Percentiles rank a stretch among this genome's conserved stretches.
Conservation (phyloP, 2,329 filamentous ascomycete genomes). For the Rhytidhysteron rufulum region DNA sequence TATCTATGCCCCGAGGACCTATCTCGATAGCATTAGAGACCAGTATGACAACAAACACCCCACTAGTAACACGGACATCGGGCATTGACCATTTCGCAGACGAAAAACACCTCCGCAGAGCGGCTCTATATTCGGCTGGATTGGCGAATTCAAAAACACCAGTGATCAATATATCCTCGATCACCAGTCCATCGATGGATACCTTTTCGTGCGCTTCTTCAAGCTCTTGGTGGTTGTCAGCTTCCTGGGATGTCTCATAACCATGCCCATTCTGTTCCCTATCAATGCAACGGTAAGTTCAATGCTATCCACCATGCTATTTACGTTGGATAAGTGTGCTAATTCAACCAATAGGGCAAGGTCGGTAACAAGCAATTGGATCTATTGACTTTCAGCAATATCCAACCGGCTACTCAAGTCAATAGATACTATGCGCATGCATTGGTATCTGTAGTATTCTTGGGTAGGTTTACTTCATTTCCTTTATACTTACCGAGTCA, state of each 20-base stretch:
- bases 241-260: conserved; percentile 41
- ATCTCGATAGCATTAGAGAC: conserved; percentile 40
- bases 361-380: conserved; percentile 35
- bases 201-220: conserved; percentile 46
- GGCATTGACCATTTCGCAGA: conserved; percentile 17
- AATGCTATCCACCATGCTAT: conserved; percentile 8
- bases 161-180: conserved; percentile 44
- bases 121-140: conserved; percentile 51
- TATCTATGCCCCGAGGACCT: conserved; percentile 45
- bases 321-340: conserved; percentile 1
- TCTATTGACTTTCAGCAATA: conserved; percentile 36
- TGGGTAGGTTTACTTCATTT: conserved; percentile 18
- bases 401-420: conserved; percentile 14
- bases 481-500: not conserved
- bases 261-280: conserved; percentile 46
- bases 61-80: not conserved
- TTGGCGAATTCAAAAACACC: conserved; percentile 43
- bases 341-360: conserved; percentile 17
- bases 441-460: conserved; percentile 40
- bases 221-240: conserved; percentile 41
- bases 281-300: conserved; percentile 39
- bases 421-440: conserved; percentile 45
- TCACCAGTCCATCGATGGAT: conserved; percentile 48
- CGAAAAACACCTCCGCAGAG: conserved; percentile 46
- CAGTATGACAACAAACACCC: conserved; percentile 12